These are phyloP conservation scores for Fusarium redolens DNA, from an alignment of 2,329 filamentous ascomycete species.

Conservation along the genomic window DNA sequence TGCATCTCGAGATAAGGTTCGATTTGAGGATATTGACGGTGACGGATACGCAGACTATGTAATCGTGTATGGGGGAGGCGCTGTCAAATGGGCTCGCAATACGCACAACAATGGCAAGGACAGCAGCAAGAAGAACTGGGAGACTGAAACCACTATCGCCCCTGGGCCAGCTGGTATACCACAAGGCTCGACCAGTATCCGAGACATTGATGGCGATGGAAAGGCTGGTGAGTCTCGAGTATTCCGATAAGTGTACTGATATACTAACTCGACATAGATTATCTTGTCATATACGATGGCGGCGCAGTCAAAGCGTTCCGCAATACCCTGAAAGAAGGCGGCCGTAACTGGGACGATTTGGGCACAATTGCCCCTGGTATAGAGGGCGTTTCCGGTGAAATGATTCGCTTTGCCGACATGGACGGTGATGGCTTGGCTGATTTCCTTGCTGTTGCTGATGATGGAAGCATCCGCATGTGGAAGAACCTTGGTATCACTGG, in stretches of 20 bases:
- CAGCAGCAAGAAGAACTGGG: constrained; percentile 28
- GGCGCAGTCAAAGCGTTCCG: constrained; percentile 33
- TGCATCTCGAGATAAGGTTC: background rate
- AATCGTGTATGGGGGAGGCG: constrained; percentile 3
- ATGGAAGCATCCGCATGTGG: constrained; percentile 36
- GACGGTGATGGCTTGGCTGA: constrained; percentile 30
- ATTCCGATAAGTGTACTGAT: background rate
- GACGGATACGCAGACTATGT: constrained; percentile 33
- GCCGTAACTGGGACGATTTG: constrained; percentile 13
- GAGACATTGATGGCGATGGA: constrained; percentile 1
- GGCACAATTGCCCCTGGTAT: constrained; percentile 18
- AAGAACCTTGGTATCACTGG: constrained; percentile 25
- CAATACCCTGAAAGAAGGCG: constrained; percentile 14
- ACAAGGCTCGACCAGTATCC: background rate
- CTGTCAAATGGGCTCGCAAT: background rate
- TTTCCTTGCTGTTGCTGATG: constrained; percentile 23
- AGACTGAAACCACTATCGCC: background rate
- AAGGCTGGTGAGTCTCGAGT: background rate
- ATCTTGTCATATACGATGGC: constrained; percentile 30
- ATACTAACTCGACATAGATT: constrained; percentile 16
- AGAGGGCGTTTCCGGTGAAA: constrained; percentile 4
- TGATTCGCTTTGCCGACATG: constrained; percentile 34
- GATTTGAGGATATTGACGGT: constrained; percentile 24
- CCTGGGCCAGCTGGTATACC: constrained; percentile 4
- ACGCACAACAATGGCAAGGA: constrained; percentile 12